phyloP scores from a whole-genome alignment of 768 basidiomycete species.

The Gloeophyllum trabeum region DNA sequence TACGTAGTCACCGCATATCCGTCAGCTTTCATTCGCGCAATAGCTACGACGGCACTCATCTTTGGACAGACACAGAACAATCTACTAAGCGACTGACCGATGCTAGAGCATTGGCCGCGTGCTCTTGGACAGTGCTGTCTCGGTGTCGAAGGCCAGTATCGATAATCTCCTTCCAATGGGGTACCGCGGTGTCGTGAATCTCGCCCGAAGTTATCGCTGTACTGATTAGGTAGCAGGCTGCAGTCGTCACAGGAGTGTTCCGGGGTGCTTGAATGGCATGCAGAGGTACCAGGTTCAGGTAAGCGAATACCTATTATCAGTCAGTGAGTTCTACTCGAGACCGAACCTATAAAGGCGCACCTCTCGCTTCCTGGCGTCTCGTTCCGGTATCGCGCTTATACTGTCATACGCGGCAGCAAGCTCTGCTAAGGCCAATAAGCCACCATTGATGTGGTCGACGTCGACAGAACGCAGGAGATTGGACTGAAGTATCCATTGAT shows the following conservation, averaged over 20 bases:
- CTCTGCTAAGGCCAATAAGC: conserved; percentile 62
- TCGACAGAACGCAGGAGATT: conserved; percentile 54
- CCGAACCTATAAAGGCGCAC: conserved; percentile 13
- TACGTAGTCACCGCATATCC: conserved; percentile 29
- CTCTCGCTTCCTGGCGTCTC: conserved; percentile 21
- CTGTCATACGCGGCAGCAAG: conserved; percentile 51
- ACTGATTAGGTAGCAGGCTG: conserved; percentile 64
- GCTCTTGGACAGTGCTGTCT: conserved; percentile 54
- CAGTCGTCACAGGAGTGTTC: conserved; percentile 60
- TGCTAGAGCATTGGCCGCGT: conserved; percentile 61
- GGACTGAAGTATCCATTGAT: conserved; percentile 31
- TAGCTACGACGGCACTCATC: conserved; percentile 43
- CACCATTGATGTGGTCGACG: conserved; percentile 67
- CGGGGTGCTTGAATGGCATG: conserved; percentile 50
- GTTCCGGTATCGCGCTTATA: conserved; percentile 14
- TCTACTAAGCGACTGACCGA: conserved; percentile 60
- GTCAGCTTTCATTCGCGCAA: background rate
- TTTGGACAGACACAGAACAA: conserved; percentile 49
- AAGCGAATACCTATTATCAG: conserved; percentile 54
- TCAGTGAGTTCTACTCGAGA: background rate
- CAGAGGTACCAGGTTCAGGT: conserved; percentile 45
- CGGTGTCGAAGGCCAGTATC: conserved; percentile 66
- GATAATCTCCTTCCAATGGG: conserved; percentile 59
- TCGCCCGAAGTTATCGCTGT: conserved; percentile 50
- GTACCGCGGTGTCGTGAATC: conserved; percentile 32